These are phyloP conservation scores for Mucuna pruriens DNA, from an alignment of 306 rosid genomes.

Conservation along the genomic window DNA sequence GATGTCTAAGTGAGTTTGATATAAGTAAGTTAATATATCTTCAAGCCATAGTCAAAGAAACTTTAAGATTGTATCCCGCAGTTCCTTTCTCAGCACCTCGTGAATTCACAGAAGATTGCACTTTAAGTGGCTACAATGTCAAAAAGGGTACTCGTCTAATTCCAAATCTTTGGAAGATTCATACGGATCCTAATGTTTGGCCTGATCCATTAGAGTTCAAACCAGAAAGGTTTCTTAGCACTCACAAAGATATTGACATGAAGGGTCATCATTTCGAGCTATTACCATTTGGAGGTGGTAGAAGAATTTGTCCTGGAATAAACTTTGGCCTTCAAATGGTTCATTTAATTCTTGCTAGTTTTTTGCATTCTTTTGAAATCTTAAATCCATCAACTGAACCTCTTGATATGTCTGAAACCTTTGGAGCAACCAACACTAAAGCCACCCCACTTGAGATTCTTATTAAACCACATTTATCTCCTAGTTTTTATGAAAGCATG, in stretches of 20 bases:
- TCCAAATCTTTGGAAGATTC: background rate
- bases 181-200: background rate
- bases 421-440: background rate
- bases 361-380: background rate
- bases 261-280: conserved; percentile 36
- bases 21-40: no score
- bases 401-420: background rate
- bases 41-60: no score
- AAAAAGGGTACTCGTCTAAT: background rate
- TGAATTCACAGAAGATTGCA: background rate
- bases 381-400: background rate
- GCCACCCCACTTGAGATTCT: background rate
- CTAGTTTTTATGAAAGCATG: background rate
- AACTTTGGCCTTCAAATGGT: background rate
- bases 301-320: background rate
- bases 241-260: conserved; percentile 34
- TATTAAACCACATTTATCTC: background rate
- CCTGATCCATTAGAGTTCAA: background rate
- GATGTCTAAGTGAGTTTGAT: no score
- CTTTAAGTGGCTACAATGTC: background rate
- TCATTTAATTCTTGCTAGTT: background rate
- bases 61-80: no score
- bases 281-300: conserved; percentile 27
- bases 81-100: background rate
- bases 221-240: conserved; percentile 42